Evolutionary conservation across 1,139 yeast genomes (phyloP).

Genomic region (Arxiozyma bovina): DNA sequence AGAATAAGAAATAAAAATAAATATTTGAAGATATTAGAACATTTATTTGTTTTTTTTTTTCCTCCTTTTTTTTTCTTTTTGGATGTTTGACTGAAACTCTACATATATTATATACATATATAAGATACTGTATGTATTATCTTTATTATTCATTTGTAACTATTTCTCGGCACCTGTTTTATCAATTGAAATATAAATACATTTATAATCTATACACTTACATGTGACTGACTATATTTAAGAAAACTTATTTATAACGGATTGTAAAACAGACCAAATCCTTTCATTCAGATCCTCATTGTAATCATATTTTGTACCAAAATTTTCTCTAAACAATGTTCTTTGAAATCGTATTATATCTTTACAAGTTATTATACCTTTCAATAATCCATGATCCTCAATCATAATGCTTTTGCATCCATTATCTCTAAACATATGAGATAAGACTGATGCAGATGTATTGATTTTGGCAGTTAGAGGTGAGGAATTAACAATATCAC

Average conservation of each 20-base stretch:
- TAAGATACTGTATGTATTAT: background rate
- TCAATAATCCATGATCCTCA: constrained; percentile 43
- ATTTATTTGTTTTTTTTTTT: background rate
- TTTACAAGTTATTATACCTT: constrained; percentile 61
- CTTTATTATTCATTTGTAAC: background rate
- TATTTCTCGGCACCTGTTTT: background rate
- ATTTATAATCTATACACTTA: background rate
- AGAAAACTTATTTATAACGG: constrained; percentile 10
- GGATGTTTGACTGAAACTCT: background rate
- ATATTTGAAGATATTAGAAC: background rate
- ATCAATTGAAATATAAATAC: background rate
- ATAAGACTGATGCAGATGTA: constrained; percentile 52
- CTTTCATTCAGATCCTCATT: constrained; percentile 22
- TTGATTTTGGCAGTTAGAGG: constrained; percentile 54
- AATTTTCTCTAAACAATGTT: constrained; percentile 18
- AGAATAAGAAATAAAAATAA: constrained; percentile 9
- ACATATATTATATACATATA: background rate
- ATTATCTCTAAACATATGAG: constrained; percentile 63
- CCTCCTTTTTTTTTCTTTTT: background rate
- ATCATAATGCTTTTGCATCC: constrained; percentile 76
- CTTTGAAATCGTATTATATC: constrained; percentile 49
- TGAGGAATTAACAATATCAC: constrained; percentile 43
- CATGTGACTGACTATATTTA: background rate
- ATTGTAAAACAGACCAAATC: constrained; percentile 18
- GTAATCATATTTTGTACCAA: constrained; percentile 23